Evolutionary conservation across 2,329 filamentous ascomycete genomes (phyloP).

Genomic region (Colletotrichum plurivorum): DNA sequence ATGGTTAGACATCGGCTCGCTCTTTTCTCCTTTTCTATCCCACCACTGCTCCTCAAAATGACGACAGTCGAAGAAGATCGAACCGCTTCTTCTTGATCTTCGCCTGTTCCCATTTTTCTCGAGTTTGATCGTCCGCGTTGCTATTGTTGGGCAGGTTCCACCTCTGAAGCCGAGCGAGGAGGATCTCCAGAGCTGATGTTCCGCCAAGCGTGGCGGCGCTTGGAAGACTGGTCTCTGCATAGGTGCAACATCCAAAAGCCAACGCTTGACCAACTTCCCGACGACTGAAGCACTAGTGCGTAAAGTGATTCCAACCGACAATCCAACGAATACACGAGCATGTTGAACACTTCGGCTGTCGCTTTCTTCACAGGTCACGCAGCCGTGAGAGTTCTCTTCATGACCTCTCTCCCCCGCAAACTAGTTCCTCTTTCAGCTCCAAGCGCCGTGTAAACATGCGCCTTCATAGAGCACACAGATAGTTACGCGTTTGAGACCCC

Average conservation of each 20-base stretch:
- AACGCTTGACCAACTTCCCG: no score
- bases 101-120: not conserved
- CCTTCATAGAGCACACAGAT: not conserved
- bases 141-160: conserved; percentile 13
- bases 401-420: not conserved
- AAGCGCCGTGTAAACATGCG: not conserved
- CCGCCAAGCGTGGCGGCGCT: conserved; percentile 1
- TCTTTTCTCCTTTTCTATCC: not conserved
- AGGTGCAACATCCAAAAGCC: no score
- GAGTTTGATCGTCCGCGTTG: conserved; percentile 13
- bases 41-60: not conserved
- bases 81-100: not conserved
- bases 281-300: not conserved
- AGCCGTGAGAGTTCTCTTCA: not conserved
- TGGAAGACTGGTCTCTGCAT: not conserved
- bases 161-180: not conserved
- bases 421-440: not conserved
- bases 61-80: not conserved
- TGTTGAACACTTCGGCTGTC: no score
- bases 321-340: no score
- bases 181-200: conserved; percentile 2
- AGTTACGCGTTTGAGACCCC: conserved; percentile 4
- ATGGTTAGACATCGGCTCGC: not conserved
- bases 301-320: not conserved
- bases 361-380: not conserved